Percentiles rank a stretch among this genome's conserved stretches.
These are phyloP conservation scores for Xylaria sp. DNA, from an alignment of 2,329 filamentous ascomycete species.

Conservation along the genomic window DNA sequence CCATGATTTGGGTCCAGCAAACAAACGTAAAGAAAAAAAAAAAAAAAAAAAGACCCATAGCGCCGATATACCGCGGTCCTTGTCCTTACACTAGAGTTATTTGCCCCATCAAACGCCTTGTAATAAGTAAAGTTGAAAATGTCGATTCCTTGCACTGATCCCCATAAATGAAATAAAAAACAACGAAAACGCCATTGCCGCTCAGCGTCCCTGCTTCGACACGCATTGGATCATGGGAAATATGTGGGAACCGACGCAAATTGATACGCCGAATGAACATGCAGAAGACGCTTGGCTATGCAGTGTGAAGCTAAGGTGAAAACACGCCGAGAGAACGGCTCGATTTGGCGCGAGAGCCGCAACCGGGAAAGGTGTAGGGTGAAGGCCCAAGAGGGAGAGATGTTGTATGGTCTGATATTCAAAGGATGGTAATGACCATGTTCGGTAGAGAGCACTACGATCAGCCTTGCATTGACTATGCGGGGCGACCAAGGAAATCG, in stretches of 20 bases:
- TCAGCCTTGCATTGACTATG: slow-evolving; percentile 20
- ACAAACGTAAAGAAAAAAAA: slow-evolving; percentile 5
- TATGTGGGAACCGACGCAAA: slow-evolving; percentile 10
- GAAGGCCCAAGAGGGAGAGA: slow-evolving; percentile 2
- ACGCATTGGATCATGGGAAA: slow-evolving; percentile 6
- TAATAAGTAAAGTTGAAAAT: slow-evolving; percentile 9
- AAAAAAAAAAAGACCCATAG: slow-evolving; percentile 11
- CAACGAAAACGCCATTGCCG: slow-evolving; percentile 22
- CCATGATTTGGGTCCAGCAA: slow-evolving; percentile 15
- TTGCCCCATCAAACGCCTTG: slow-evolving; percentile 22
- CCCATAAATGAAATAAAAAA: too few relatives aligned
- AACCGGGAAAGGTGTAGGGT: slow-evolving; percentile 5
- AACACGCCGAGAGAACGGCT: slow-evolving; percentile 6
- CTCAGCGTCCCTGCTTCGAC: neutral
- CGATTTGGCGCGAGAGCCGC: slow-evolving; percentile 16
- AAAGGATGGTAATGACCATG: slow-evolving; percentile 9
- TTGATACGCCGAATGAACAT: slow-evolving; percentile 1
- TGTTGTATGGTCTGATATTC: neutral
- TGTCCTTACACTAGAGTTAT: neutral
- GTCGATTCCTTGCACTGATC: slow-evolving; percentile 21
- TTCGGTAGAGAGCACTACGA: slow-evolving; percentile 9
- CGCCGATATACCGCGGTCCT: slow-evolving; percentile 19
- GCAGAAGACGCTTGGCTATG: slow-evolving; percentile 18
- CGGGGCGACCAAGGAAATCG: slow-evolving; percentile 6
- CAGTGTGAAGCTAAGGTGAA: slow-evolving; percentile 12